Base-by-base conservation (phyloP, 2,329 filamentous ascomycete genomes). In the Talaromyces funiculosus region DNA sequence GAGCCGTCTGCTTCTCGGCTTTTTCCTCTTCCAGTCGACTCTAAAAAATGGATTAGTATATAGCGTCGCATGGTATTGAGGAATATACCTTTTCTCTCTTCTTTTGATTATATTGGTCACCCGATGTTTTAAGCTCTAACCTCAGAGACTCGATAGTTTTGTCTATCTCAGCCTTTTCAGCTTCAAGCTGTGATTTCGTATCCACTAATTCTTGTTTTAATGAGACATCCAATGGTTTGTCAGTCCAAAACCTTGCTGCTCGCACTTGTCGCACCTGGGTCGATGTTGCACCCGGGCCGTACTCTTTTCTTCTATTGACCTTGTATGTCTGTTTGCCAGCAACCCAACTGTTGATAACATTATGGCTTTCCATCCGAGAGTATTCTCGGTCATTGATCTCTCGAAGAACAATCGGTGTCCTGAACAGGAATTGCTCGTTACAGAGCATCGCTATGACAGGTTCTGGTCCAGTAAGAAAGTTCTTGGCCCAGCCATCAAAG, bases 361-460 rank as follows among this genome's bases (percentile, higher is more conserved):
- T 82, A 31, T 45, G 54, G 14, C 77, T 75, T 43, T 84, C 76
- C 35, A 96, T 78, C n/a, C 73, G 76, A n/a, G 88, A 79, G 67
- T 87, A 90, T 66, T 91, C 86, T 40, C 83, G 79, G 33, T 90
- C 83, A 2, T 74, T 83, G 35, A 92, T 84, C 9, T 90, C 85
- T 4, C 72, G 73, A 14, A 86, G 77, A 16, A 84, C 80, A 47
- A 93, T 82, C 0, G 85, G 90, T 5, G 87, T 87, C 26, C 79
- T 77, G 67, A 96, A 86, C 6, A 97, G 74, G 57, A 78, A 82
- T 61, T 82, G 84, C 66, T 90, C 87, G 12, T 86, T 83, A 73
- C 92, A 97, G 22, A 99, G 83, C 89, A 96, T 94, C 6, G 90
- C 88, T 35, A 97, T 77, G 1, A 99, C 90, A 1, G 90, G 83